phyloP scores from a whole-genome alignment of 2,329 filamentous ascomycete species.

The Penicillium polonicum region DNA sequence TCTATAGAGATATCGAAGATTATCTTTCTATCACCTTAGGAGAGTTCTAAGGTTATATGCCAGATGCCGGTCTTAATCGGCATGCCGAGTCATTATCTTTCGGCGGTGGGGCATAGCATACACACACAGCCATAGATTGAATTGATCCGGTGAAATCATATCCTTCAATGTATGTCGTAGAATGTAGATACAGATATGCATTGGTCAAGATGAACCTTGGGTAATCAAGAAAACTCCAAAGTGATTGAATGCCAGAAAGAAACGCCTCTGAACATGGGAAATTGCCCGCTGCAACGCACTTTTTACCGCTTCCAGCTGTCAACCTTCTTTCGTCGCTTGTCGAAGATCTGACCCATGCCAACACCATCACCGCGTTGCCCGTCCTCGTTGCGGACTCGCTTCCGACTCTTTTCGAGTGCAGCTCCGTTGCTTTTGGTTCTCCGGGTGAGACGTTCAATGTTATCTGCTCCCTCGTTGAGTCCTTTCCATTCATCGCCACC shows the following conservation, averaged over 20 bases:
- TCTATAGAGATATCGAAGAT: too few species aligned
- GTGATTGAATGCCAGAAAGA: slow-evolving; percentile 3
- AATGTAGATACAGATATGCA: slow-evolving; percentile 9
- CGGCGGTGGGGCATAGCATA: not conserved
- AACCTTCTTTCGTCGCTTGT: slow-evolving; percentile 47
- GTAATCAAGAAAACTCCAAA: slow-evolving; percentile 12
- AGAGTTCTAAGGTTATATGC: too few species aligned
- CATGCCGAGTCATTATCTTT: not conserved
- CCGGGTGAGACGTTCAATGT: slow-evolving; percentile 79
- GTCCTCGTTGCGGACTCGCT: slow-evolving; percentile 71
- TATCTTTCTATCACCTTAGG: too few species aligned
- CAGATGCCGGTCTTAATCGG: not conserved
- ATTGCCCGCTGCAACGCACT: not conserved
- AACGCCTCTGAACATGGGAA: slow-evolving; percentile 7
- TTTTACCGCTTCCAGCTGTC: slow-evolving; percentile 42
- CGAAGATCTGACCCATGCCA: slow-evolving; percentile 64
- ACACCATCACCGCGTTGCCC: slow-evolving; percentile 63
- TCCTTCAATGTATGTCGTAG: not conserved
- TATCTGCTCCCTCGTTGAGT: slow-evolving; percentile 78
- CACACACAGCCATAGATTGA: not conserved
- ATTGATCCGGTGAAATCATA: not conserved
- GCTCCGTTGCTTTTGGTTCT: slow-evolving; percentile 59
- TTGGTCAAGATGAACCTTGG: slow-evolving; percentile 6
- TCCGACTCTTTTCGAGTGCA: slow-evolving; percentile 78
- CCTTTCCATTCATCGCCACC: slow-evolving; percentile 93